Evolutionary conservation across 2,329 filamentous ascomycete species (phyloP).

Genomic region (Arthroderma uncinatum): DNA sequence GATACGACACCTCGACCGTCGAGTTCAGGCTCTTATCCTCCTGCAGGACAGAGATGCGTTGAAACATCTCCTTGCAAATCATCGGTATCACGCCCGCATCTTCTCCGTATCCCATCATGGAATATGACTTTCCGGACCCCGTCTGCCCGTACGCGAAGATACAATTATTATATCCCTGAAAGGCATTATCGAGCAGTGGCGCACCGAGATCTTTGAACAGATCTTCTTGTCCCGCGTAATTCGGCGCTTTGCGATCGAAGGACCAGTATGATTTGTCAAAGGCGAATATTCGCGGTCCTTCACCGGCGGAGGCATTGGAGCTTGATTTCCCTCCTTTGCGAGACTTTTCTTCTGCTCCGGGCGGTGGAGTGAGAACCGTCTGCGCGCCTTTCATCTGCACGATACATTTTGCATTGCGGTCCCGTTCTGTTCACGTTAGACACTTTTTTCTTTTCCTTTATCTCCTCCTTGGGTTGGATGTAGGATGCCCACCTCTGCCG

Average conservation of each 20-base stretch:
- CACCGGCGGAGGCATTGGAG: constrained; percentile 38
- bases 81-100: constrained; percentile 91
- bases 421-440: constrained; percentile 53
- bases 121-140: constrained; percentile 96
- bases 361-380: constrained; percentile 69
- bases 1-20: constrained; percentile 94
- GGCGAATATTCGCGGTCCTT: constrained; percentile 73
- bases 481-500: constrained; percentile 57
- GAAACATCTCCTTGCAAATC: constrained; percentile 97
- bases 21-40: constrained; percentile 68
- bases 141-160: constrained; percentile 99
- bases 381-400: constrained; percentile 92
- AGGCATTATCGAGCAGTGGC: constrained; percentile 92
- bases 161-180: constrained; percentile 98
- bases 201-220: constrained; percentile 79
- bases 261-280: constrained; percentile 99
- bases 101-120: constrained; percentile 98
- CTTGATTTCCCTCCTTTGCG: constrained; percentile 34
- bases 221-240: constrained; percentile 83
- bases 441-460: too few species aligned
- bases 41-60: constrained; percentile 60
- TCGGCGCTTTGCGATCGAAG: constrained; percentile 67
- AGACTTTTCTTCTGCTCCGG: constrained; percentile 42
- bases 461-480: neutral
- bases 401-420: constrained; percentile 88